These are phyloP conservation scores for Leccinum aurantiacum DNA, from an alignment of 768 basidiomycete species.

Conservation along the genomic window DNA sequence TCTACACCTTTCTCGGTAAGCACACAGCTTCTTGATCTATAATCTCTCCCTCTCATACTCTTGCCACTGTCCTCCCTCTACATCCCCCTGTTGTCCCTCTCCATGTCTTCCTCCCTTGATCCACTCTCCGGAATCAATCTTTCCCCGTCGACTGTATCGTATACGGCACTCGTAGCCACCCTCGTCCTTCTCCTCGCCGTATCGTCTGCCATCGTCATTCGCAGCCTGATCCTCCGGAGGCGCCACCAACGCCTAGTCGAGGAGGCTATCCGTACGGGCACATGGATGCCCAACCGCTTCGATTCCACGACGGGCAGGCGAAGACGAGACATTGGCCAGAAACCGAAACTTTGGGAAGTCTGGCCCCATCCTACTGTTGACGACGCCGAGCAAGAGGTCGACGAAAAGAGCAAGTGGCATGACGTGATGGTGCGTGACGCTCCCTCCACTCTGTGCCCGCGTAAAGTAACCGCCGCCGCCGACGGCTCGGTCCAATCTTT, in stretches of 20 bases:
- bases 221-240: conserved; percentile 62
- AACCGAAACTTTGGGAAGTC: conserved; percentile 33
- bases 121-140: conserved; percentile 4
- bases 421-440: conserved; percentile 27
- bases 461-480: neutral
- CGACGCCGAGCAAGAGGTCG: conserved; percentile 11
- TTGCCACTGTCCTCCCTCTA: neutral
- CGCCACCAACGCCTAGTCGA: conserved; percentile 58
- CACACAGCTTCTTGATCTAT: neutral
- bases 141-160: conserved; percentile 20
- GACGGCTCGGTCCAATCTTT: neutral
- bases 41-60: neutral
- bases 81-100: conserved; percentile 8
- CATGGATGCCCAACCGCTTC: conserved; percentile 45
- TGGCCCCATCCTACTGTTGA: conserved; percentile 17
- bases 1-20: conserved; percentile 36
- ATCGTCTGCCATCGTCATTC: conserved; percentile 65
- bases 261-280: conserved; percentile 64
- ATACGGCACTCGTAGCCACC: conserved; percentile 55
- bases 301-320: conserved; percentile 18
- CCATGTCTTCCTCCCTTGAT: conserved; percentile 20
- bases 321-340: conserved; percentile 31
- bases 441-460: neutral
- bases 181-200: conserved; percentile 66
- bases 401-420: conserved; percentile 29